Base-by-base conservation (phyloP, 2,329 filamentous ascomycete species). In the Colletotrichum shisoi region DNA sequence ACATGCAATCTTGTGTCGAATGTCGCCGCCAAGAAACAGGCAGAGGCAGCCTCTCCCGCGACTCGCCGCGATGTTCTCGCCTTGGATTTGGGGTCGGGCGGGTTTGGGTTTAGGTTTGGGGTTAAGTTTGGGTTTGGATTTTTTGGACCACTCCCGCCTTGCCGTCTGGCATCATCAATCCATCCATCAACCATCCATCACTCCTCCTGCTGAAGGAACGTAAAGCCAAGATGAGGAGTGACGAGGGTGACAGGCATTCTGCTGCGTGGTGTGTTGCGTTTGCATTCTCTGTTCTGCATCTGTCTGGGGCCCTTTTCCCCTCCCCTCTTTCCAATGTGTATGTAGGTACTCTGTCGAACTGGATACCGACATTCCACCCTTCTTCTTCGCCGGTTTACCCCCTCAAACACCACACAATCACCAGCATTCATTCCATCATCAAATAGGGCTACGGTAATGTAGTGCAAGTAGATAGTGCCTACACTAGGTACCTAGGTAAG, bases 11-110 rank as follows among this genome's bases (percentile, higher is more conserved):
- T 13, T 40, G 3, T 49, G 11, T 17, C 19, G 5, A 49, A 1
- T n/a, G 34, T 59, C 44, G 27, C 57, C 53, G 56, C 34, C 42
- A 49, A 49, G 57, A 56, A 45, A 39, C 42, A 56, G 49, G 24
- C 49, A 44, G 37, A 52, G 37, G 42, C 24, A 37, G 46, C 62
- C 57, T 21, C 19, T 54, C 40, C 11, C 56, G n/a, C 61, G 53
- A 58, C 54, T 63, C 62, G 46, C 37, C 54, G 31, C 56, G 24
- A 19, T 39, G 19, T 40, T 42, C 42, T 46, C 40, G 59, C 53
- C 61, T 11, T 58, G 53, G 52, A 37, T 21, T 46, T 42, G n/a
- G 42, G 9, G 19, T 40, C 9, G 31, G 31, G 31, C 21, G 21
- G 21, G 3, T 21, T 21, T 21, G 21, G 21, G 21, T 21, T n/a